These are phyloP conservation scores for Friedmanniomyces simplex DNA, from an alignment of 495 filamentous ascomycete species.

Conservation along the genomic window DNA sequence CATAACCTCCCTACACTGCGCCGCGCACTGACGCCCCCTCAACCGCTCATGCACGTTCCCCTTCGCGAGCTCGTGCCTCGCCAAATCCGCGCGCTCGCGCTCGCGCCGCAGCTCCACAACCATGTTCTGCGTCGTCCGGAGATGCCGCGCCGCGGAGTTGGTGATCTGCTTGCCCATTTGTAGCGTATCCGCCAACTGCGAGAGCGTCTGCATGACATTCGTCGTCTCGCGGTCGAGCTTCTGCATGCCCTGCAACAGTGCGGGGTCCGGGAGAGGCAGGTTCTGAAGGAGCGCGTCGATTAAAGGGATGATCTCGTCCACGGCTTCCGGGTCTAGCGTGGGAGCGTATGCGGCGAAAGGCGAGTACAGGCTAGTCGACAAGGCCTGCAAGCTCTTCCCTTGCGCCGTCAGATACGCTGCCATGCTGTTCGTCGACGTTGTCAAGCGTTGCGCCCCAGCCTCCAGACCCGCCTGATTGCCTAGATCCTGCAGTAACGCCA, in stretches of 20 bases:
- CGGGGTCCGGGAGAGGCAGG: slow-evolving; percentile 43
- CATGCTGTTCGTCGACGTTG: slow-evolving; percentile 18
- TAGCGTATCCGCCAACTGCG: slow-evolving; percentile 77
- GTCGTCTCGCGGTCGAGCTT: slow-evolving; percentile 66
- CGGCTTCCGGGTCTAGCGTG: slow-evolving; percentile 1
- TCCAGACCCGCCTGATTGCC: slow-evolving; percentile 21
- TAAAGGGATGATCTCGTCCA: slow-evolving; percentile 7
- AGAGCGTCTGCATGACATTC: slow-evolving; percentile 69
- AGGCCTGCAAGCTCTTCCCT: slow-evolving; percentile 9
- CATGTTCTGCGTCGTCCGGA: slow-evolving; percentile 66
- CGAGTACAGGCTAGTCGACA: slow-evolving; percentile 13
- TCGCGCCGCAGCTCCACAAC: slow-evolving; percentile 76
- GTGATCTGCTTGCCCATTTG: slow-evolving; percentile 90
- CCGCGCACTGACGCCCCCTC: slow-evolving; percentile 61
- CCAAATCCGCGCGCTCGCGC: slow-evolving; percentile 68
- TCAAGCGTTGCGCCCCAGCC: slow-evolving; percentile 14
- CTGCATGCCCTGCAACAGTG: slow-evolving; percentile 64
- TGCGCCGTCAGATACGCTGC: slow-evolving; percentile 16
- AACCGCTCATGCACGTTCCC: slow-evolving; percentile 66
- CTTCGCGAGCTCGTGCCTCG: slow-evolving; percentile 64
- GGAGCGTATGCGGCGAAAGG: slow-evolving; percentile 1
- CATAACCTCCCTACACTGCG: slow-evolving; percentile 73
- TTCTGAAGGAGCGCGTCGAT: slow-evolving; percentile 8
- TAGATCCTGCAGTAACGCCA: slow-evolving; percentile 18
- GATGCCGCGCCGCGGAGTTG: slow-evolving; percentile 60